Conservation (phyloP, 345 rosid genomes). For the Litchi chinensis region DNA sequence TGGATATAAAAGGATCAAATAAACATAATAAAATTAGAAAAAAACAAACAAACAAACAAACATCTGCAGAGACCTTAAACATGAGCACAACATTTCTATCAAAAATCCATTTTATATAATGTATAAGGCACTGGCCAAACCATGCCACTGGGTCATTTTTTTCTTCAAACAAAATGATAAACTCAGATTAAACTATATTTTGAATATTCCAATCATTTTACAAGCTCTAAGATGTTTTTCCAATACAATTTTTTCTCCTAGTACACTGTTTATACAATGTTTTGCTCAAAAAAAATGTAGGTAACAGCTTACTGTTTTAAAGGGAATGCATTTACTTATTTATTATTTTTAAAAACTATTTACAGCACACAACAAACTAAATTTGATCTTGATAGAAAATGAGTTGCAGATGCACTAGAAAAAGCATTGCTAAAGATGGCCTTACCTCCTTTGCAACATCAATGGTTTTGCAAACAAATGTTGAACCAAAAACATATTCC, state of each 20-base stretch:
- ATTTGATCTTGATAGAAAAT: neutral
- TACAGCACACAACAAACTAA: neutral
- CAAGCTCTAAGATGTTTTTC: neutral
- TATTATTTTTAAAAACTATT: neutral
- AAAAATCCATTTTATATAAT: neutral
- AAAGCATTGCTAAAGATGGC: slow-evolving; percentile 1
- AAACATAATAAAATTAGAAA: neutral
- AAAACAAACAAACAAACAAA: neutral
- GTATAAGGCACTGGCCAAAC: neutral
- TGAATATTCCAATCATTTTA: neutral
- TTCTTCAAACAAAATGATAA: neutral
- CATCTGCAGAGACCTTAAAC: neutral
- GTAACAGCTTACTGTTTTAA: neutral
- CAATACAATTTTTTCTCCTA: neutral
- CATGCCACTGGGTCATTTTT: neutral
- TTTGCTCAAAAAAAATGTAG: neutral
- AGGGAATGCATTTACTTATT: neutral
- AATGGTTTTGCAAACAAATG: slow-evolving; percentile 85
- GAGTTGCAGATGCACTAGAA: neutral
- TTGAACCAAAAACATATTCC: slow-evolving; percentile 95
- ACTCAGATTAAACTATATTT: neutral
- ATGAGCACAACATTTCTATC: slow-evolving; percentile 3
- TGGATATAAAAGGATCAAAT: neutral
- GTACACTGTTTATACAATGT: neutral
- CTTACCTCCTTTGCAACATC: slow-evolving; percentile 91